Percentiles rank a stretch among this genome's conserved stretches.
These are phyloP conservation scores for Aspergillus felis DNA, from an alignment of 2,329 filamentous ascomycete species.

Conservation along the genomic window DNA sequence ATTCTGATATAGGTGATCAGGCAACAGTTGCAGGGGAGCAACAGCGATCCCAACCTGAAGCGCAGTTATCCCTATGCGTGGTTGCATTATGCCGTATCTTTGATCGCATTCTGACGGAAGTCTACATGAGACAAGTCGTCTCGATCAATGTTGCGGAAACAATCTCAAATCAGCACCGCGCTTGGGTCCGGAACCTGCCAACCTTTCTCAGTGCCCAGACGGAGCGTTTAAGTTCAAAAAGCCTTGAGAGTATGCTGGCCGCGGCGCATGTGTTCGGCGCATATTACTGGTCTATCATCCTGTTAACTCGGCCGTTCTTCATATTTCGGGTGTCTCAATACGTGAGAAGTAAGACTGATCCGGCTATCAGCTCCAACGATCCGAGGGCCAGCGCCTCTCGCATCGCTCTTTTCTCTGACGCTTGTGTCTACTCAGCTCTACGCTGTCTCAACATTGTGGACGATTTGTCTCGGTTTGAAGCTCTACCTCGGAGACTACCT, in stretches of 20 bases:
- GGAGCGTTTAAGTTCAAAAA: conserved; percentile 39
- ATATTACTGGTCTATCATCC: conserved; percentile 54
- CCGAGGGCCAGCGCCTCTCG: conserved; percentile 24
- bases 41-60: conserved; percentile 19
- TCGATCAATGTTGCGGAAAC: conserved; percentile 39
- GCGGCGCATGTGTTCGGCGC: conserved; percentile 49
- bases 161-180: conserved; percentile 41
- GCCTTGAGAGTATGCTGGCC: conserved; percentile 37
- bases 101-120: conserved; percentile 40
- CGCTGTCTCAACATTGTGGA: conserved; percentile 40
- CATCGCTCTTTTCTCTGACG: conserved; percentile 34
- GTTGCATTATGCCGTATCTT: conserved; percentile 42
- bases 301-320: conserved; percentile 51
- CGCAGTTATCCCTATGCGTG: conserved; percentile 48
- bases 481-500: conserved; percentile 41
- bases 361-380: conserved; percentile 14
- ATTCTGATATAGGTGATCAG: conserved; percentile 38
- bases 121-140: conserved; percentile 43
- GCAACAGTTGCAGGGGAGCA: conserved; percentile 24
- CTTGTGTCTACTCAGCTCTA: conserved; percentile 44
- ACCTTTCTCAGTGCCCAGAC: conserved; percentile 46
- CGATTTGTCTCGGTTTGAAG: conserved; percentile 28
- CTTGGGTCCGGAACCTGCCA: conserved; percentile 41
- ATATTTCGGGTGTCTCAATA: conserved; percentile 48
- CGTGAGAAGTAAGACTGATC: conserved; percentile 27